A percentile compares a stretch with the other conserved stretches of the same genome.
These are phyloP conservation scores for Dendrobium nobile DNA, from an alignment of 106 monocot genomes.

Conservation along the genomic window DNA sequence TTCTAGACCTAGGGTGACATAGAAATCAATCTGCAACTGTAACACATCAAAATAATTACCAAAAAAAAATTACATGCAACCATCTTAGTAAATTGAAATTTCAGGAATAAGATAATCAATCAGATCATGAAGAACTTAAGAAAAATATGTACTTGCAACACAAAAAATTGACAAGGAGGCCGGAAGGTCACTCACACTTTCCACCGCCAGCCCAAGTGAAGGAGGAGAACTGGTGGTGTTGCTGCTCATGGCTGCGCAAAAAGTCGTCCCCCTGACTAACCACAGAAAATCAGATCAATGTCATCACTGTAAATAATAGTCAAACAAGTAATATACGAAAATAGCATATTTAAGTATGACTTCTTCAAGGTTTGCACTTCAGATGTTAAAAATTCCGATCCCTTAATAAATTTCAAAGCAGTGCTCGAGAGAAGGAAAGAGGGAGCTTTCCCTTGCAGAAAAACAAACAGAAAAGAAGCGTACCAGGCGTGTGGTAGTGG, in stretches of 20 bases:
- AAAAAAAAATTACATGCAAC: not conserved
- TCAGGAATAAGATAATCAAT: not conserved
- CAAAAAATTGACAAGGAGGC: not conserved
- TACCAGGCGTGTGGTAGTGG: not conserved
- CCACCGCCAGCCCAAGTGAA: not conserved
- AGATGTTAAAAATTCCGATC: not conserved
- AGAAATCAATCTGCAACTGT: not conserved
- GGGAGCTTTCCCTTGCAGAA: not conserved
- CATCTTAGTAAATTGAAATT: not conserved
- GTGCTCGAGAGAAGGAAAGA: too few species aligned
- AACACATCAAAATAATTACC: not conserved
- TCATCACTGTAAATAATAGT: not conserved
- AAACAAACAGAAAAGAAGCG: not conserved
- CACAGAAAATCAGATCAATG: slow-evolving; percentile 2
- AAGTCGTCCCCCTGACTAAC: not conserved
- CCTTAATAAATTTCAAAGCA: not conserved
- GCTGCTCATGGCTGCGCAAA: slow-evolving; percentile 12
- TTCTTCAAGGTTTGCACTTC: not conserved
- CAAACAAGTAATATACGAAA: not conserved
- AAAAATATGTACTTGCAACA: not conserved
- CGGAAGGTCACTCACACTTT: slow-evolving; percentile 11
- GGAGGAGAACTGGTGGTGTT: slow-evolving; percentile 1
- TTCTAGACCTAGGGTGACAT: not conserved
- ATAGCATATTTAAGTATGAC: not conserved
- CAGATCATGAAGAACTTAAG: not conserved